Base-by-base conservation (phyloP, 2,329 filamentous ascomycete species). In the Curvularia verruculosa region DNA sequence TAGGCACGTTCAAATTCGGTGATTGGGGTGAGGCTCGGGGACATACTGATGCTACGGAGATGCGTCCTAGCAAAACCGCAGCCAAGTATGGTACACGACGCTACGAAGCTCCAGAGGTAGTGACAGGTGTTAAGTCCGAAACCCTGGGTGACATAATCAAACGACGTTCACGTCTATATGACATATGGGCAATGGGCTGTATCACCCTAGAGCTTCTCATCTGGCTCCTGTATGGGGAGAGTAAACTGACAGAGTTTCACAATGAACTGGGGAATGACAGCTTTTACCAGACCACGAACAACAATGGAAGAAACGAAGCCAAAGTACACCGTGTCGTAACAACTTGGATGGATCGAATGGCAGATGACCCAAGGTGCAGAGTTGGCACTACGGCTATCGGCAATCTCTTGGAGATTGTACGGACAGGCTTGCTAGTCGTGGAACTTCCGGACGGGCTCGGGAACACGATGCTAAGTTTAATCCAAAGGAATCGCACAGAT, bases 141-240 rank as follows among this genome's bases (percentile, higher is more conserved):
- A 15, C 29, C 1, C 15, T 37, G 1, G 48, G 45, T 1, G 21
- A 56, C 36, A 6, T 43, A 3, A 37, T 15, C 0, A 55, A 49
- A 6, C 43, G 47, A 8, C 55, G 59, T 1, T 70, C 64, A 26
- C 66, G 68, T 0, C 49, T 66, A 0, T 68, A 64, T 26, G 68
- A 72, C 13, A 54, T 69, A 13, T 71, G 68, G 67, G 47, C 63
- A 0, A 65, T 70, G 52, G 68, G 68, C 2, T 70, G 68, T 45
- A 62, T 71, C 10, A 61, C 54, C 3, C 37, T 70, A 0, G 68
- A 71, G 29, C 57, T 67, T 28, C 52, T 63, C 12, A 54, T 70
- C 0, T 71, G 68, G 65, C 49, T 70, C 1, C 18, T 69, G 0
- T 59, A 68, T 19, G 68, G 68, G 2, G 1, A 21, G 0, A n/a